phyloP scores from a whole-genome alignment of 1,284 basidiomycete genomes.

The Prillingera fragicola region DNA sequence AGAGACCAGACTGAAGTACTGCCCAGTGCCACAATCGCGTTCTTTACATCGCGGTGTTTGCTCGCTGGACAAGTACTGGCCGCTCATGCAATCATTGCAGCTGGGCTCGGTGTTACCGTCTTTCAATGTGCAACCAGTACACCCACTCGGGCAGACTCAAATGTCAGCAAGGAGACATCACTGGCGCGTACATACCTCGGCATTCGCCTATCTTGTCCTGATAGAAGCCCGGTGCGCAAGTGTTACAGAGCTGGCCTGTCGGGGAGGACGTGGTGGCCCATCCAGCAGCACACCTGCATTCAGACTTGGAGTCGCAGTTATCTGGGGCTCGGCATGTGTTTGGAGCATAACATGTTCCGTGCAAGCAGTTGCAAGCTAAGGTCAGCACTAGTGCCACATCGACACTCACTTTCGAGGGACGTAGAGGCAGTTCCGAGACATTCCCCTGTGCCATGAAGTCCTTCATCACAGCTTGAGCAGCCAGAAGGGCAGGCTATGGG shows the following conservation, averaged over 20 bases:
- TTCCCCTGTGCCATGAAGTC: slow-evolving; percentile 41
- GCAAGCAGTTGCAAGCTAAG: slow-evolving; percentile 47
- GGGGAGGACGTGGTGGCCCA: slow-evolving; percentile 36
- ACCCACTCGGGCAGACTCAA: slow-evolving; percentile 47
- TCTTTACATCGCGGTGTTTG: too few relatives aligned
- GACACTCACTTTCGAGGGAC: slow-evolving; percentile 18
- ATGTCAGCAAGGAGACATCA: neutral
- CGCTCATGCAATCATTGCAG: slow-evolving; percentile 33
- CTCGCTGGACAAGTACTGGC: neutral
- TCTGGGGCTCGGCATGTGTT: too few relatives aligned
- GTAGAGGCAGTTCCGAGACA: slow-evolving; percentile 39
- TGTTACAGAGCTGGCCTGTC: slow-evolving; percentile 38
- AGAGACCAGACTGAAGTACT: too few relatives aligned
- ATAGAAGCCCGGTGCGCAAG: slow-evolving; percentile 46
- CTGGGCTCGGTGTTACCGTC: slow-evolving; percentile 19
- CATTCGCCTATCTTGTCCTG: slow-evolving; percentile 36
- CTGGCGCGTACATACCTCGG: slow-evolving; percentile 33
- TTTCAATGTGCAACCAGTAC: slow-evolving; percentile 37
- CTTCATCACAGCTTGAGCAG: slow-evolving; percentile 48
- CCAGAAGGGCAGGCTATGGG: slow-evolving; percentile 31
- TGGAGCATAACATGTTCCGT: too few relatives aligned
- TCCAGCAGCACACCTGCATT: slow-evolving; percentile 48
- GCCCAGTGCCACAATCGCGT: too few relatives aligned
- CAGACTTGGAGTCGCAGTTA: slow-evolving; percentile 26
- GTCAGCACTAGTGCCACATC: neutral